Percentiles rank a stretch among this genome's conserved stretches.
Evolutionary conservation across 805 yeast species (phyloP).

Genomic region (Yamadazyma kitorensis): DNA sequence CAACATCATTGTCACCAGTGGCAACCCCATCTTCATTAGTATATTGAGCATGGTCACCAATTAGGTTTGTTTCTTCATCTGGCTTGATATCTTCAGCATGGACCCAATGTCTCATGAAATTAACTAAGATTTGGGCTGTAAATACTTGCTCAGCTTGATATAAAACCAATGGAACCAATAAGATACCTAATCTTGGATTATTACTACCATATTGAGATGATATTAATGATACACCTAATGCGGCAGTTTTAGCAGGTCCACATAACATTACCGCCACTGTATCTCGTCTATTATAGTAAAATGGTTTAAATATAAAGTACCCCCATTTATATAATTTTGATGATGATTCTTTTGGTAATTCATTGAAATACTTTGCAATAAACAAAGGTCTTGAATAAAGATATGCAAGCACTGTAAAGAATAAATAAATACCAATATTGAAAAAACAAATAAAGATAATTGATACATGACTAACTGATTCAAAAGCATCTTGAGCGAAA

Average conservation of each 20-base stretch:
- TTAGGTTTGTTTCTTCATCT: slow-evolving; percentile 4
- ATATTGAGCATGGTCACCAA: too few species aligned
- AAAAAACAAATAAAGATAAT: slow-evolving; percentile 78
- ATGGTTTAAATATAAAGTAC: slow-evolving; percentile 53
- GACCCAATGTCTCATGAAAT: slow-evolving; percentile 70
- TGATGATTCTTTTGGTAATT: slow-evolving; percentile 47
- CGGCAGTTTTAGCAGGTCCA: slow-evolving; percentile 93
- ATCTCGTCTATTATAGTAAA: slow-evolving; percentile 67
- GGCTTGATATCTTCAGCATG: slow-evolving; percentile 18
- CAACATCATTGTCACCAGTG: too few species aligned
- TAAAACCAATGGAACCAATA: slow-evolving; percentile 78
- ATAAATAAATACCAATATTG: slow-evolving; percentile 74
- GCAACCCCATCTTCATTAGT: too few species aligned
- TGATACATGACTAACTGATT: slow-evolving; percentile 62
- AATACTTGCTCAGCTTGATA: slow-evolving; percentile 87
- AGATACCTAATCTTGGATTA: slow-evolving; percentile 60
- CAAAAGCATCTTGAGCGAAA: slow-evolving; percentile 77
- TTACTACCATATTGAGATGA: slow-evolving; percentile 73
- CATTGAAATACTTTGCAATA: slow-evolving; percentile 38
- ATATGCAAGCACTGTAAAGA: slow-evolving; percentile 68
- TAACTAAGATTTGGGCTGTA: slow-evolving; percentile 70
- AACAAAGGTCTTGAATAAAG: slow-evolving; percentile 59
- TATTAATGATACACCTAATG: slow-evolving; percentile 82
- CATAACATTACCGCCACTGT: slow-evolving; percentile 80
- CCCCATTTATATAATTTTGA: slow-evolving; percentile 43